Evolutionary conservation across 257 asterid species (phyloP).

Genomic region (Jasminum sambac): DNA sequence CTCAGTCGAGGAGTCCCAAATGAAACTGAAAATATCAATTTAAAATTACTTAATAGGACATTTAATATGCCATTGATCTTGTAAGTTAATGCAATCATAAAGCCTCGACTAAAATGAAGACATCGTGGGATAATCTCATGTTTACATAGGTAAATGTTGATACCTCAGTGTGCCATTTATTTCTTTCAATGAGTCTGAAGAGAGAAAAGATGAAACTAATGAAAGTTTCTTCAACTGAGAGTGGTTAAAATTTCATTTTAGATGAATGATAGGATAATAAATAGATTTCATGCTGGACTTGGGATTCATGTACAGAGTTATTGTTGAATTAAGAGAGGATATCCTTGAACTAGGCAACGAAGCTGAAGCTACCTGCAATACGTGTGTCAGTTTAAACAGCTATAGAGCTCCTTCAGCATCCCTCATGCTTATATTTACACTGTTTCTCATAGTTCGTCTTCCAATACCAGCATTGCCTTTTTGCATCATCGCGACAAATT

Average conservation of each 20-base stretch:
- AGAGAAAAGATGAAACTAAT: background rate
- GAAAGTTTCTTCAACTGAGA: background rate
- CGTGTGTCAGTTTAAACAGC: constrained; percentile 7
- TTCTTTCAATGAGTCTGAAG: background rate
- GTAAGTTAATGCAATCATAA: background rate
- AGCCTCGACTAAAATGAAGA: background rate
- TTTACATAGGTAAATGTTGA: background rate
- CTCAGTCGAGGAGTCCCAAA: constrained; percentile 13
- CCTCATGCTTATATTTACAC: constrained; percentile 64
- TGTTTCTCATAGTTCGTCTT: constrained; percentile 65
- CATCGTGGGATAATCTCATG: background rate
- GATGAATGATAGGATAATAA: background rate
- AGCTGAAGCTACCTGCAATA: constrained; percentile 26
- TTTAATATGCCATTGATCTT: background rate
- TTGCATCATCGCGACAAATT: constrained; percentile 67
- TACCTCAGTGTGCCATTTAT: background rate
- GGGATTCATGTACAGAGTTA: background rate
- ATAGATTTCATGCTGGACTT: background rate
- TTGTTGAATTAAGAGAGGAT: background rate
- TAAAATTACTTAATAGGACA: background rate
- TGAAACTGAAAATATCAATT: constrained; percentile 17
- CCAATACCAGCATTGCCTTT: constrained; percentile 61
- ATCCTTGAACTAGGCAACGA: background rate
- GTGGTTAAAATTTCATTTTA: background rate
- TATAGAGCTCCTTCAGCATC: constrained; percentile 46